phyloP scores from a whole-genome alignment of 768 basidiomycete genomes.

The Tricholomella constricta region DNA sequence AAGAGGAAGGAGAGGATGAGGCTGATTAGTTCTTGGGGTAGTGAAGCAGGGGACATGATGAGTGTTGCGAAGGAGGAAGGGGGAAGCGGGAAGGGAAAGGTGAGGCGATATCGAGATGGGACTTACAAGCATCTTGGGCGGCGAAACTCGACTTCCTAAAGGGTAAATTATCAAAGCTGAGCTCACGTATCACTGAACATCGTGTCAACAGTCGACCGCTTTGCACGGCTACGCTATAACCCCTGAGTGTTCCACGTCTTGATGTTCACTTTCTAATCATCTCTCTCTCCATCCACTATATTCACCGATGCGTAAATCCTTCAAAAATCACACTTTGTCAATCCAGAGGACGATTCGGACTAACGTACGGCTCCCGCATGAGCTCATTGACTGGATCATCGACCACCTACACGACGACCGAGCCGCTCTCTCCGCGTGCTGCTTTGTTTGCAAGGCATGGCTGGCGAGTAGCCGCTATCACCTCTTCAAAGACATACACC shows the following conservation, averaged over 20 bases:
- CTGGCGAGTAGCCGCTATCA: slow-evolving; percentile 11
- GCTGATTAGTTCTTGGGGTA: too few relatives aligned
- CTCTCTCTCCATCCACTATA: neutral
- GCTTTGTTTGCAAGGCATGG: slow-evolving; percentile 18
- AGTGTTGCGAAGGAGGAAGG: too few relatives aligned
- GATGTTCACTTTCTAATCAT: neutral
- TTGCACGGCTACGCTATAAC: neutral
- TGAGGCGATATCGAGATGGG: too few relatives aligned
- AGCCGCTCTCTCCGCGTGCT: slow-evolving; percentile 12
- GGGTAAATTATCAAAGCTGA: too few relatives aligned
- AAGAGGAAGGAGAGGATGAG: too few relatives aligned
- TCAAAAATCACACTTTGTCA: neutral
- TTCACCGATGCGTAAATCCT: neutral
- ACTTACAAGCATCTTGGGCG: too few relatives aligned
- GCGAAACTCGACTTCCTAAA: too few relatives aligned
- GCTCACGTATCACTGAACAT: too few relatives aligned
- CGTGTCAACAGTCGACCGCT: too few relatives aligned
- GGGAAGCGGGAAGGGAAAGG: too few relatives aligned
- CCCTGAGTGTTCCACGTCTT: neutral
- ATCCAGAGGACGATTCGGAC: neutral
- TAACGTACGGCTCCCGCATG: slow-evolving; percentile 10
- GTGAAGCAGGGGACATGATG: too few relatives aligned
- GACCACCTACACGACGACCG: slow-evolving; percentile 21
- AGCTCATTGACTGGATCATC: slow-evolving; percentile 21
- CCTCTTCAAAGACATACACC: slow-evolving; percentile 14